Base-by-base conservation (phyloP, 805 yeast genomes). In the Candida boleticola region DNA sequence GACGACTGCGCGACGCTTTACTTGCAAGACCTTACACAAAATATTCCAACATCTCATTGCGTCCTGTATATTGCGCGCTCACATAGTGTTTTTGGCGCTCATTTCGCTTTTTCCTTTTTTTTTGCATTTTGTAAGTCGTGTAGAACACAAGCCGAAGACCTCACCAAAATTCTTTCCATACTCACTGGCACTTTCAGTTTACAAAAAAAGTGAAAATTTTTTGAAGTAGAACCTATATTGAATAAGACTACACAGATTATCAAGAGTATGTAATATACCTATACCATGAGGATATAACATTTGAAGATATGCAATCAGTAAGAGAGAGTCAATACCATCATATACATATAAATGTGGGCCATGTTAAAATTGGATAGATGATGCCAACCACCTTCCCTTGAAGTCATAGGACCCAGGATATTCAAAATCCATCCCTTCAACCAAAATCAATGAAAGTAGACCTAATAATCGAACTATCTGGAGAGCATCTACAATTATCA, bases 191-290 rank as follows among this genome's bases (percentile, higher is more conserved):
- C 19, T 11, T 19, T 31, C 21, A 13, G 20, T 31, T 27, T 27
- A 25, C 23, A 36, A 26, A 25, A 36, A 36, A 36, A 36, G 39
- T 36, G 39, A 36, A 36, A 36, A 36, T 36, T 36, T 36, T 36
- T 36, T 9, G 16, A 31, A 20, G 20, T 16, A 4, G 21, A 13
- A 23, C 11, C 11, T 11, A 10, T 6, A 16, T 7, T 22, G 18
- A 19, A 5, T 16, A 20, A 16, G 9, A 35, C 20, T 25, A 36
- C 31, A 36, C 31, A 36, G 39, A 36, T 36, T 36, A 33, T 33
- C 36, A 36, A 36, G 39, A 36, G 39, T 36, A 36, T 26, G 39
- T 36, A 36, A 23, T 17, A 22, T 5, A 5, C 5, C 20, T 19
- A 22, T 19, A 36, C 29, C 9, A 36, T 23, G 23, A 13, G 16